Evolutionary conservation across 2,329 filamentous ascomycete genomes (phyloP).

Genomic region (Triangularia setosa): DNA sequence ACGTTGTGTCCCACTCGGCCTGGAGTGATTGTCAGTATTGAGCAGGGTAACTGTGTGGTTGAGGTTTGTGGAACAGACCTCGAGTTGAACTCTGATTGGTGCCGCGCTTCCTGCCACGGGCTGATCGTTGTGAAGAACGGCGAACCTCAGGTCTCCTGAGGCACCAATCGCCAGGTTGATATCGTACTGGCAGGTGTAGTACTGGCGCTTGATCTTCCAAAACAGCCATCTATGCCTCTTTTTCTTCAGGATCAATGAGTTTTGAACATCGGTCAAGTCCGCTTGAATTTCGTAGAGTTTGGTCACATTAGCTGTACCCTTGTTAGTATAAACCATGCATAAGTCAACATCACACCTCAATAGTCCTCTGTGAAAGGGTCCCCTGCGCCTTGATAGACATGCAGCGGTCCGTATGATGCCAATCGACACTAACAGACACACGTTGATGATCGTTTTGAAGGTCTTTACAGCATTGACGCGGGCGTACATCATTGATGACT

Average conservation of each 20-base stretch:
- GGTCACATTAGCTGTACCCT: conserved; percentile 32
- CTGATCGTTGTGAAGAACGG: neutral
- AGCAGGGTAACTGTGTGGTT: neutral
- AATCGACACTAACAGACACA: no score
- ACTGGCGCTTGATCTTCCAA: conserved; percentile 27
- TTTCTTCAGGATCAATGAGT: conserved; percentile 8
- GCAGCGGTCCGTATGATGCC: no score
- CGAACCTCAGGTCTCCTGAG: conserved; percentile 49
- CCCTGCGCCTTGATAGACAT: no score
- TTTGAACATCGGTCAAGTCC: conserved; percentile 37
- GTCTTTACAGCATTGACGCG: no score
- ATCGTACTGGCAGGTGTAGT: conserved; percentile 41
- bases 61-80: neutral
- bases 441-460: no score
- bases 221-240: neutral
- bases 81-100: neutral
- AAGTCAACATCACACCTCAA: no score
- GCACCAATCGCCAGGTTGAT: conserved; percentile 50
- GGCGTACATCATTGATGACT: no score
- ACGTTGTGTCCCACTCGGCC: neutral
- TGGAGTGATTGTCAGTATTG: neutral
- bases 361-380: no score
- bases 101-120: neutral
- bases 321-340: neutral
- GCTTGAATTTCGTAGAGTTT: conserved; percentile 40